phyloP scores from a whole-genome alignment of 2,329 filamentous ascomycete species.

The Penicillium crustosum region DNA sequence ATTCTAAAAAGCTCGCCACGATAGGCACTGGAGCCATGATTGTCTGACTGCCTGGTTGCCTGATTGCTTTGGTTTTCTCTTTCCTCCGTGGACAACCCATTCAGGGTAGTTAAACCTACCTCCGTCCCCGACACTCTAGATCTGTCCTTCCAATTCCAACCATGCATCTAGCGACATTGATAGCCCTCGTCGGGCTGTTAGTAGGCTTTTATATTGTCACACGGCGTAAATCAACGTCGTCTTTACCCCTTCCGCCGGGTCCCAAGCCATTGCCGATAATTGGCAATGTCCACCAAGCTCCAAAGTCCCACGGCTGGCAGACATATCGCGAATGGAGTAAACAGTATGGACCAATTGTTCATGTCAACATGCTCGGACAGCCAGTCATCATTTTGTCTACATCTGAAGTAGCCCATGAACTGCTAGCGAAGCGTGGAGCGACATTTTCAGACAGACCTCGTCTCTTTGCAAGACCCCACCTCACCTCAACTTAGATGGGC shows the following conservation, averaged over 20 bases:
- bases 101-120: neutral
- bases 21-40: neutral
- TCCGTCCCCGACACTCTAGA: neutral
- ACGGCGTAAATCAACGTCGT: neutral
- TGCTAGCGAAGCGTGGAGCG: neutral
- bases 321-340: neutral
- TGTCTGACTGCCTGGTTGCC: neutral
- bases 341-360: neutral
- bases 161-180: neutral
- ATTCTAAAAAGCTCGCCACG: neutral
- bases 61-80: neutral
- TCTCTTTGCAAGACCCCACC: neutral
- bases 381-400: neutral
- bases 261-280: neutral
- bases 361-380: neutral
- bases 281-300: slow-evolving; percentile 1
- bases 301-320: neutral
- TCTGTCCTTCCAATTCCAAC: neutral
- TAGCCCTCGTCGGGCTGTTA: neutral
- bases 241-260: neutral
- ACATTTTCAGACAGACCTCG: neutral
- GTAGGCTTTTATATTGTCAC: neutral
- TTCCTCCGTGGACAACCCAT: neutral
- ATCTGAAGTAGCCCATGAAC: neutral
- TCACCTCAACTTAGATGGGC: neutral